A percentile compares a stretch with the other conserved stretches of the same genome.
phyloP scores from a whole-genome alignment of 768 basidiomycete species.

The Lactarius evosmus region DNA sequence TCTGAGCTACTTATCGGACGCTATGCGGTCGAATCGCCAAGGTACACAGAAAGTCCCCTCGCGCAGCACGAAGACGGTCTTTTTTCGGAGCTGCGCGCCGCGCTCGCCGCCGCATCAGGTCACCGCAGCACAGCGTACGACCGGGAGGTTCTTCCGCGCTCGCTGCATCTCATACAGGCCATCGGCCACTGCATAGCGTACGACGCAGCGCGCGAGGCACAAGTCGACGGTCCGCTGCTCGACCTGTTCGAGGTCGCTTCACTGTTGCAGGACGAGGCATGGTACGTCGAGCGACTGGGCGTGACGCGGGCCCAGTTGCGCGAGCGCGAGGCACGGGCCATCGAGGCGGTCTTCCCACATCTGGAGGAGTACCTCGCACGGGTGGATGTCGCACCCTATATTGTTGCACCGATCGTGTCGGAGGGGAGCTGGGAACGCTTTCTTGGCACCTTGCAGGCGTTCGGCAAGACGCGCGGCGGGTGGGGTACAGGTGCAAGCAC shows the following conservation, averaged over 20 bases:
- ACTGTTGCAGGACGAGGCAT: slow-evolving; percentile 53
- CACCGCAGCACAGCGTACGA: slow-evolving; percentile 54
- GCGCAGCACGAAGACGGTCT: slow-evolving; percentile 45
- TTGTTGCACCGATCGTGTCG: slow-evolving; percentile 27
- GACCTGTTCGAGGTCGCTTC: slow-evolving; percentile 55
- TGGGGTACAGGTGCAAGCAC: not conserved
- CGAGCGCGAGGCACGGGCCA: slow-evolving; percentile 29
- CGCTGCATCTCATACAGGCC: slow-evolving; percentile 52
- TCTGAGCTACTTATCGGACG: slow-evolving; percentile 56
- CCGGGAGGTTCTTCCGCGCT: slow-evolving; percentile 53
- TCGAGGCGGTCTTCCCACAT: slow-evolving; percentile 29
- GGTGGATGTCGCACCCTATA: slow-evolving; percentile 23
- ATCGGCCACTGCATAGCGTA: slow-evolving; percentile 63
- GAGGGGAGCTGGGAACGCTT: slow-evolving; percentile 26
- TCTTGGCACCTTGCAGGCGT: not conserved
- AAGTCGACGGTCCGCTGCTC: slow-evolving; percentile 47
- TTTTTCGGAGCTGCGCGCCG: slow-evolving; percentile 31
- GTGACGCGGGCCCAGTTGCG: slow-evolving; percentile 47
- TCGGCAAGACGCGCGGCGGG: not conserved
- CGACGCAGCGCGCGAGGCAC: slow-evolving; percentile 46
- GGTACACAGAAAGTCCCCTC: slow-evolving; percentile 46
- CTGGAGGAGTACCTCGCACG: slow-evolving; percentile 26
- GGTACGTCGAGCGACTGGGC: slow-evolving; percentile 54
- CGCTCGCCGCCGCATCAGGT: slow-evolving; percentile 16
- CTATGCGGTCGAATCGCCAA: slow-evolving; percentile 48